Evolutionary conservation across 805 yeast species (phyloP).

Genomic region (Candida suzukii): DNA sequence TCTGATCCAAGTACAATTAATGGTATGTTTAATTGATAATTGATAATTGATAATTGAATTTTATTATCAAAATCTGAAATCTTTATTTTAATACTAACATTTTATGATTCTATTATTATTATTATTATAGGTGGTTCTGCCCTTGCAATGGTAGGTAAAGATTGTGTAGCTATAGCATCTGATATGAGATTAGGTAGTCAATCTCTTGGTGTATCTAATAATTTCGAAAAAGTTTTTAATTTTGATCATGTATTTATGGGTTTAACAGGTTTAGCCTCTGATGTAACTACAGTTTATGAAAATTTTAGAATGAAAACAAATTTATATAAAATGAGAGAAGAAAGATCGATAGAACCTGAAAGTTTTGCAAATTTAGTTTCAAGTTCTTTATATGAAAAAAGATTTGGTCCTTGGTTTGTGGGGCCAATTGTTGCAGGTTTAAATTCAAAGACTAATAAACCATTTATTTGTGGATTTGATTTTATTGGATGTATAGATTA

Average conservation of each 20-base stretch:
- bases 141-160: constrained; percentile 98
- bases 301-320: constrained; percentile 80
- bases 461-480: constrained; percentile 94
- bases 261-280: constrained; percentile 92
- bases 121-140: constrained; percentile 72
- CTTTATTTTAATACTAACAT: neutral
- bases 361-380: constrained; percentile 91
- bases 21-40: constrained; percentile 33
- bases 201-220: constrained; percentile 84
- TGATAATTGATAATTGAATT: neutral
- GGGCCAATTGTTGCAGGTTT: constrained; percentile 97
- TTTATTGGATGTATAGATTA: constrained; percentile 94
- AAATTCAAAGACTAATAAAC: constrained; percentile 71
- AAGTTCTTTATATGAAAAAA: constrained; percentile 78
- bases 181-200: constrained; percentile 93
- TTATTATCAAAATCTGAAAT: neutral
- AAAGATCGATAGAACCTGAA: constrained; percentile 85
- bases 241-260: constrained; percentile 85
- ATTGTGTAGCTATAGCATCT: constrained; percentile 95
- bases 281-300: constrained; percentile 80
- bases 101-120: neutral
- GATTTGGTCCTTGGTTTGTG: constrained; percentile 95
- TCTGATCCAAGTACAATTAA: constrained; percentile 76
- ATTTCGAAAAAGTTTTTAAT: constrained; percentile 87
- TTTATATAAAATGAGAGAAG: constrained; percentile 84